Evolutionary conservation across 345 rosid species (phyloP).

Genomic region (Citrus mangshanensis): DNA sequence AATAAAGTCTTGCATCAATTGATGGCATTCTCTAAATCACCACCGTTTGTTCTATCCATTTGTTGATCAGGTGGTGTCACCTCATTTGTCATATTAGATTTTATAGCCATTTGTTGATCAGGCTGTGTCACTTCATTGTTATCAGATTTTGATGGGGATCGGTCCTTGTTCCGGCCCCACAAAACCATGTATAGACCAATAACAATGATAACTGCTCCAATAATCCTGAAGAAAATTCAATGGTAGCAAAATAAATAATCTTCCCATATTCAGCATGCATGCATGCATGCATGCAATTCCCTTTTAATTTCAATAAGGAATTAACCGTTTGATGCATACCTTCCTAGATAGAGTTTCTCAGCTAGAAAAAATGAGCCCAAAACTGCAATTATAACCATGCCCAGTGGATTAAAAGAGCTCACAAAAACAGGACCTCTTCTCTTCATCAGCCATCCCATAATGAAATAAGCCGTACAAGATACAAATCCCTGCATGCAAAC

Average conservation of each 20-base stretch:
- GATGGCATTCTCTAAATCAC: neutral
- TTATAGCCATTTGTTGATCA: neutral
- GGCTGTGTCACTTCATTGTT: neutral
- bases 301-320: neutral
- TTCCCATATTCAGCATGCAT: neutral
- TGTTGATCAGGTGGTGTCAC: neutral
- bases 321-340: constrained; percentile 25
- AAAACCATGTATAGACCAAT: constrained; percentile 65
- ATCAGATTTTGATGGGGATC: constrained; percentile 6
- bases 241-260: neutral
- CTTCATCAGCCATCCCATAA: constrained; percentile 57
- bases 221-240: constrained; percentile 31
- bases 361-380: constrained; percentile 53
- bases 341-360: constrained; percentile 45
- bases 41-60: neutral
- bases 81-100: neutral
- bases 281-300: neutral
- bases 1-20: neutral
- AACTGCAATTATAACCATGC: constrained; percentile 59
- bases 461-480: constrained; percentile 51
- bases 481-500: constrained; percentile 55
- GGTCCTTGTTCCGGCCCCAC: constrained; percentile 81
- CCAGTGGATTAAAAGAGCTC: constrained; percentile 58
- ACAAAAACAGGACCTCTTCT: constrained; percentile 67
- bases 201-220: constrained; percentile 64